Evolutionary conservation across 108 stramenopile genomes (phyloP), one percentile per base, ranked within the genome.

Genomic region (Fistulifera pelliculosa): DNA sequence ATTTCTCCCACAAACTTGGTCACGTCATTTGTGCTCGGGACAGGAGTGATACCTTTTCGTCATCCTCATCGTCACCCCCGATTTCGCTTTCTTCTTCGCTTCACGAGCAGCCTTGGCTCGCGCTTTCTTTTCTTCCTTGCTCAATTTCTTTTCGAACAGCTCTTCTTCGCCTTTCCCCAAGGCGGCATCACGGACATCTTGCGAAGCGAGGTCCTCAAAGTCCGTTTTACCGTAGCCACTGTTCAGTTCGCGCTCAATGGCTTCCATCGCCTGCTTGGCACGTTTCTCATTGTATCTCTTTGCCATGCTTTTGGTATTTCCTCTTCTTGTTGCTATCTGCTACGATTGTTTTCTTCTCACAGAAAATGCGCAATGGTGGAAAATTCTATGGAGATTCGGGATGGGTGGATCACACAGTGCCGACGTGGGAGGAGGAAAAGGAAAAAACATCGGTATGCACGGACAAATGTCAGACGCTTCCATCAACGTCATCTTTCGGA

Each of bases 41-140:
- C 61, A 28, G 80, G 75, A 49, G 73, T 74, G 68, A 76, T 70
- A 10, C 64, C 62, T 41, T 72, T 69, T 21, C 71, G n/a, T 70
- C 68, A 27, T 67, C 56, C 12, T 50, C 49, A 28, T 50, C 61
- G 40, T 69, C 76, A 19, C 65, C 19, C n/a, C 57, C 14, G 51
- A 66, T 67, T 85, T 88, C 7, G 70, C 86, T 59, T 87, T 87
- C 62, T 76, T 77, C 79, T 94, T 94, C 52, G 85, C 94, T 25
- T 87, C 91, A n/a, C 85, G 77, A 39, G 77, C 77, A 0, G 83
- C 83, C 49, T 90, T 91, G 40, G 83, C 81, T n/a, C 67, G 51
- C 1, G 89, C 88, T 65, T 95, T 95, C 76, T 91, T 91, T 64
- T 91, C 93, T 60, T 93, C 93, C 60, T 94, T 94, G 55, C 70